These are phyloP conservation scores for Rhodotorula sp. DNA, from an alignment of 1,284 basidiomycete genomes.

Conservation along the genomic window DNA sequence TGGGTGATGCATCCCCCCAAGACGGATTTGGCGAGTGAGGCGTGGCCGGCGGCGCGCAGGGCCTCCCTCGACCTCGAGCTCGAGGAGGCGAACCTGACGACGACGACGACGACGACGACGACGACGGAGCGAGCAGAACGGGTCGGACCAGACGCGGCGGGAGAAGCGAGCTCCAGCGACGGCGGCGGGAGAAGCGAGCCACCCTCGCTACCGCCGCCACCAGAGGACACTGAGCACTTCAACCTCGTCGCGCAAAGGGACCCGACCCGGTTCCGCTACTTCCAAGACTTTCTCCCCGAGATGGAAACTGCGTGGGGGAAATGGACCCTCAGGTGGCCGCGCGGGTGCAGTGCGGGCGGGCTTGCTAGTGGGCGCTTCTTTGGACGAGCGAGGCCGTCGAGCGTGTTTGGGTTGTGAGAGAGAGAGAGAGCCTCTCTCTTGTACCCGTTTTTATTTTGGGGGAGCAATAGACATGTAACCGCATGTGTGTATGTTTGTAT, in stretches of 20 bases:
- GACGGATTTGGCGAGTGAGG: conserved; percentile 12
- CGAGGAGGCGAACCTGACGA: neutral
- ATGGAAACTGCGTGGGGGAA: conserved; percentile 10
- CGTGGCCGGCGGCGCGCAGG: conserved; percentile 13
- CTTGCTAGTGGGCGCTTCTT: conserved; percentile 2
- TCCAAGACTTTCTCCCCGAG: conserved; percentile 31
- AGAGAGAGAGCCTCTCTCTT: too few species aligned
- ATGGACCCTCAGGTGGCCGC: conserved; percentile 22
- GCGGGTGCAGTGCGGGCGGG: conserved; percentile 10
- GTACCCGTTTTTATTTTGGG: too few species aligned
- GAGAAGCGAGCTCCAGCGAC: too few species aligned
- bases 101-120: too few species aligned
- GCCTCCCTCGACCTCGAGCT: neutral
- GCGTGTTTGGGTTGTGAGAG: conserved; percentile 21
- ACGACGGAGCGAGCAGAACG: too few species aligned
- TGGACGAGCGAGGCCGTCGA: conserved; percentile 10
- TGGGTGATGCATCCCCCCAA: conserved; percentile 8
- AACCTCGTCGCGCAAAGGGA: conserved; percentile 25
- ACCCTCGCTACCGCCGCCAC: neutral
- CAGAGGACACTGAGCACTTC: conserved; percentile 11
- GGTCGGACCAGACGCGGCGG: neutral
- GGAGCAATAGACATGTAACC: too few species aligned
- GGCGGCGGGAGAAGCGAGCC: neutral
- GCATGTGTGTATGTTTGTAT: too few species aligned
- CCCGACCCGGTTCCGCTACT: conserved; percentile 26